phyloP scores from a whole-genome alignment of 768 basidiomycete genomes.

The Lentinula aciculospora region DNA sequence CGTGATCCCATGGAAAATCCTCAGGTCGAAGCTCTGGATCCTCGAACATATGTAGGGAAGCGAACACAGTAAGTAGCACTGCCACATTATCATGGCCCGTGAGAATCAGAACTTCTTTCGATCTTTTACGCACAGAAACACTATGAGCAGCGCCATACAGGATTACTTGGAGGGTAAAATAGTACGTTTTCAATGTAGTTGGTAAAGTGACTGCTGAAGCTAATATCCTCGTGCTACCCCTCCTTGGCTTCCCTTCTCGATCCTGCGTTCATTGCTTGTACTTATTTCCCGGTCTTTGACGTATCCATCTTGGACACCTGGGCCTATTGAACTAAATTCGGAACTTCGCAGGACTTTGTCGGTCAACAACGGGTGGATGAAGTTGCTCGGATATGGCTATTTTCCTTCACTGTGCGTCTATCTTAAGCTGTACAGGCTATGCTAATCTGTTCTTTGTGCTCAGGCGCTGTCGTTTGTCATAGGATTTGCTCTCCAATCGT shows the following conservation, averaged over 20 bases:
- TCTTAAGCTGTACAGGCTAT: not conserved
- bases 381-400: constrained; percentile 36
- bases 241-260: not conserved
- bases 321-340: too few relatives aligned
- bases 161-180: constrained; percentile 36
- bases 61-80: too few relatives aligned
- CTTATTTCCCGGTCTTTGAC: too few relatives aligned
- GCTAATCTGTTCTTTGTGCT: not conserved
- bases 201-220: not conserved
- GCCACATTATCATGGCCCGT: too few relatives aligned
- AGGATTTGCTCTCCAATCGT: constrained; percentile 52
- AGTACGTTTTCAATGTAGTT: constrained; percentile 18
- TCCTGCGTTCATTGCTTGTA: not conserved
- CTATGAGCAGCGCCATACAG: constrained; percentile 19
- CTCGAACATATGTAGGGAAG: too few relatives aligned
- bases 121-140: too few relatives aligned
- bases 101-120: too few relatives aligned
- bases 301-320: too few relatives aligned
- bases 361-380: constrained; percentile 52
- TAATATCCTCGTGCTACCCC: not conserved
- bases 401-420: constrained; percentile 35
- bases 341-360: constrained; percentile 62
- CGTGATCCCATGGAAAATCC: too few relatives aligned
- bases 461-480: constrained; percentile 51
- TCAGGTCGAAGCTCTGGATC: too few relatives aligned